phyloP scores from a whole-genome alignment of 805 yeast species.

The Wickerhamomyces ciferrii region DNA sequence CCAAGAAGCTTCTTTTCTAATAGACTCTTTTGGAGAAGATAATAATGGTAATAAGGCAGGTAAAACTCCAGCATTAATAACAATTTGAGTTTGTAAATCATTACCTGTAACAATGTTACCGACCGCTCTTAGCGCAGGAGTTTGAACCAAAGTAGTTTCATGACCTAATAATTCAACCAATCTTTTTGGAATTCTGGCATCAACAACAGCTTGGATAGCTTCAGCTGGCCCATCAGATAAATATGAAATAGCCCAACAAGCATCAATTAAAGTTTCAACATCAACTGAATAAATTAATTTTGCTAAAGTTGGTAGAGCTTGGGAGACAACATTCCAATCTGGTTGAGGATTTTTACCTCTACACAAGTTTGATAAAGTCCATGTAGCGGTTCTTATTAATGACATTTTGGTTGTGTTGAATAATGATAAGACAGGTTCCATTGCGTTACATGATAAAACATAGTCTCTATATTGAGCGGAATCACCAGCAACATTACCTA shows the following conservation, averaged over 20 bases:
- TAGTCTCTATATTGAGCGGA: conserved; percentile 85
- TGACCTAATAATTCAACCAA: conserved; percentile 87
- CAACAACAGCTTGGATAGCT: conserved; percentile 95
- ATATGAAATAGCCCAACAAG: conserved; percentile 98
- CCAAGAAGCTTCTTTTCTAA: conserved; percentile 98
- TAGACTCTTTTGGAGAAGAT: conserved; percentile 81
- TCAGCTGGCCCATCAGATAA: conserved; percentile 88
- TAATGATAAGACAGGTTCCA: conserved; percentile 78
- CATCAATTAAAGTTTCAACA: conserved; percentile 91
- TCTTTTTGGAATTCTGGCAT: conserved; percentile 91
- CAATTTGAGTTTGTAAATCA: conserved; percentile 92
- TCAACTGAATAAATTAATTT: conserved; percentile 87
- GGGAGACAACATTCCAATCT: conserved; percentile 82
- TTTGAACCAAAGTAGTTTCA: conserved; percentile 82
- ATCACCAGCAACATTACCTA: conserved; percentile 99
- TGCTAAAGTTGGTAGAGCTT: conserved; percentile 87
- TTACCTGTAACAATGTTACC: conserved; percentile 98
- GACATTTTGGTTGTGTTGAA: conserved; percentile 81
- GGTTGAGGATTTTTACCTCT: conserved; percentile 97
- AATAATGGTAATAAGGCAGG: conserved; percentile 78
- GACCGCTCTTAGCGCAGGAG: conserved; percentile 95
- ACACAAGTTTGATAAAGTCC: conserved; percentile 96
- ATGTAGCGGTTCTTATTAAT: conserved; percentile 93
- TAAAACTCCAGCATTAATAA: conserved; percentile 88
- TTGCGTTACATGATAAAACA: conserved; percentile 79